Base-by-base conservation (phyloP, 768 basidiomycete genomes). In the Crucibulum laeve region DNA sequence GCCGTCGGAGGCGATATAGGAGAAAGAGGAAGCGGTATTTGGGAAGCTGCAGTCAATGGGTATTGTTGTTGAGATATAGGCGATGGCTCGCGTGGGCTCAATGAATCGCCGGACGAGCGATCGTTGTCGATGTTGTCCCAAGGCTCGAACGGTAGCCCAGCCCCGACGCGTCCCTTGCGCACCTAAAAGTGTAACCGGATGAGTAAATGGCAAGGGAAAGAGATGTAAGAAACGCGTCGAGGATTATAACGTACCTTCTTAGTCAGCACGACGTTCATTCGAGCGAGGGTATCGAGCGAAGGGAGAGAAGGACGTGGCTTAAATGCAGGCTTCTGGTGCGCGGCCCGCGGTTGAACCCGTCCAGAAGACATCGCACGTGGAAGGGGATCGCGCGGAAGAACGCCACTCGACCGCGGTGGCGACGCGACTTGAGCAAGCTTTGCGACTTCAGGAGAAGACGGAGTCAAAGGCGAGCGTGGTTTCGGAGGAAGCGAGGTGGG, bases 111-210 rank as follows among this genome's bases (percentile, higher is more conserved):
- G n/a, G n/a, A n/a, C n/a, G n/a, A n/a, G n/a, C n/a, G n/a, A n/a
- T n/a, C n/a, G n/a, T 42, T 37, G 22, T 60, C 55, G n/a, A 59
- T 45, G 37, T 62, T 61, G 46, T 77, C 70, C 77, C 77, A 79
- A 34, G 77, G 77, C 53, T 79, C 77, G 45, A 67, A 70, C 0
- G 77, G 77, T 5, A 79, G 62, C 0, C 65, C 54, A 1, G 76
- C 77, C 32, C 77, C 77, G 4, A 77, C 76, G 22, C 61, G 64
- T 23, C 77, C 77, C 57, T 71, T 74, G 13, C 74, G 70, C 37
- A 70, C 68, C 77, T 79, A 46, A 33, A 39, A 43, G 45, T 17
- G 30, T 24, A 47, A 23, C 22, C 40, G 25, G 23, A 14, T 13
- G 26, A 38, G 30, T 38, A 18, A 37, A 25, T 39, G 25, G 41